These are phyloP conservation scores for Kuraishia ogatae DNA, from an alignment of 805 yeast genomes.

Conservation along the genomic window DNA sequence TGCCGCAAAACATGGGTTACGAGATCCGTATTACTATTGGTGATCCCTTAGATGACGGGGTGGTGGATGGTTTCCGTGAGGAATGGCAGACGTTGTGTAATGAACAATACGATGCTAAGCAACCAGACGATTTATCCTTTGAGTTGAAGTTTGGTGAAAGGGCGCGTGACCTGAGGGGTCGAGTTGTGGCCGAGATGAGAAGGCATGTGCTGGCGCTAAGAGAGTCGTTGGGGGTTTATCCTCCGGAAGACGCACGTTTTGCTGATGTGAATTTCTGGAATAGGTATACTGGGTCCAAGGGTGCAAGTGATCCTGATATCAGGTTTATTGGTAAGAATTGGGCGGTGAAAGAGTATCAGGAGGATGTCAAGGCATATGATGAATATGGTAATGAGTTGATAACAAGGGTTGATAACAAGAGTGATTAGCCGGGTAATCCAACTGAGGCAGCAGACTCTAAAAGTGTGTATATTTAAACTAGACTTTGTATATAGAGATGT, in stretches of 20 bases:
- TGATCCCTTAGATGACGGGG: slow-evolving; percentile 50
- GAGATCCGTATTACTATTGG: slow-evolving; percentile 68
- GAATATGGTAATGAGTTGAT: slow-evolving; percentile 19
- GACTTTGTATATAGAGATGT: too few species aligned
- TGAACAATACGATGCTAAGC: slow-evolving; percentile 38
- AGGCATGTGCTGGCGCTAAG: slow-evolving; percentile 45
- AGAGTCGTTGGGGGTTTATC: slow-evolving; percentile 31
- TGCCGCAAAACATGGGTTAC: slow-evolving; percentile 59
- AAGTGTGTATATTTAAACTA: background rate
- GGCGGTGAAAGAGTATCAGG: slow-evolving; percentile 70
- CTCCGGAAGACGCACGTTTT: slow-evolving; percentile 62
- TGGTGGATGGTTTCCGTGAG: slow-evolving; percentile 50
- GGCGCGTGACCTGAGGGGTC: slow-evolving; percentile 59
- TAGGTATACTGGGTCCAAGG: slow-evolving; percentile 53
- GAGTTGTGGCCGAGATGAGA: slow-evolving; percentile 63
- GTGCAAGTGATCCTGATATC: slow-evolving; percentile 58
- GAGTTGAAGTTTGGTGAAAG: slow-evolving; percentile 55
- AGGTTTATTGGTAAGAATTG: slow-evolving; percentile 72
- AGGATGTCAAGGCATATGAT: slow-evolving; percentile 21
- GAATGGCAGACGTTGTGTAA: slow-evolving; percentile 63
- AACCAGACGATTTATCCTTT: slow-evolving; percentile 51
- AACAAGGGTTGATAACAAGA: too few species aligned
- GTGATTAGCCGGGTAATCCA: too few species aligned
- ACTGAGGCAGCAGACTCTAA: background rate
- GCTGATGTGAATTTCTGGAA: slow-evolving; percentile 70